Percentiles rank a stretch among this genome's conserved stretches.
phyloP scores from a whole-genome alignment of 2,329 filamentous ascomycete species.

The Aspergillus aculeatinus region DNA sequence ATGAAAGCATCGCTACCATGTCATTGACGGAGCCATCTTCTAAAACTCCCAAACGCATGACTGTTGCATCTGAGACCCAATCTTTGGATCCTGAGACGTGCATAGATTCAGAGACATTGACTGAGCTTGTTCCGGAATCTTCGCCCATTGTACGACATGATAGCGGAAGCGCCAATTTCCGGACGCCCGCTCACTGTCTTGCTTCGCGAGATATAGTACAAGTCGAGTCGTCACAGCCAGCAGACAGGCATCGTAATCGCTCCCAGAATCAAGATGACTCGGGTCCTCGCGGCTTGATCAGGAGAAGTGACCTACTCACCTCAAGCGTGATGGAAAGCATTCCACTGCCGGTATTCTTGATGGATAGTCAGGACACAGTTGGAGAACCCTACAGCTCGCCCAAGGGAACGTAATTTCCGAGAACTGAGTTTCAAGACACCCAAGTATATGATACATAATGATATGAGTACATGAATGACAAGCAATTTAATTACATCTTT shows the following conservation, averaged over 20 bases:
- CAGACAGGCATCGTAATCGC: constrained; percentile 25
- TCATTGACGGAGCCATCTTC: constrained; percentile 12
- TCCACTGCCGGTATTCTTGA: constrained; percentile 40
- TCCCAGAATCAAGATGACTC: constrained; percentile 12
- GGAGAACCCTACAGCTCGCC: constrained; percentile 38
- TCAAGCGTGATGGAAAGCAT: constrained; percentile 47
- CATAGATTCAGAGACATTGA: constrained; percentile 26
- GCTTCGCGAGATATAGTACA: constrained; percentile 34
- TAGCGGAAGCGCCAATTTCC: constrained; percentile 5
- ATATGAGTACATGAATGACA: constrained; percentile 6
- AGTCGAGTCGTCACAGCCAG: constrained; percentile 44
- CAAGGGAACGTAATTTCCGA: constrained; percentile 9
- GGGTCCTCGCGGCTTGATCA: constrained; percentile 26
- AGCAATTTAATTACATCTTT: not conserved
- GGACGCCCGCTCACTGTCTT: constrained; percentile 19
- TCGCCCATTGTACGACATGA: constrained; percentile 32
- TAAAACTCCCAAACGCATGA: constrained; percentile 2
- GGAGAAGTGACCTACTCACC: constrained; percentile 39
- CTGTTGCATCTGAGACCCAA: constrained; percentile 7
- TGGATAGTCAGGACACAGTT: constrained; percentile 40
- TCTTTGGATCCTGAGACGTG: constrained; percentile 13
- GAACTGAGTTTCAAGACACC: not conserved
- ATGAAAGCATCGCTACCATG: constrained; percentile 10
- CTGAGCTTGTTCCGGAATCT: constrained; percentile 41
- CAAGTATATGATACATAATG: not conserved